phyloP scores from a whole-genome alignment of 371 early-diverging fungal species.

The Mortierella sp. region DNA sequence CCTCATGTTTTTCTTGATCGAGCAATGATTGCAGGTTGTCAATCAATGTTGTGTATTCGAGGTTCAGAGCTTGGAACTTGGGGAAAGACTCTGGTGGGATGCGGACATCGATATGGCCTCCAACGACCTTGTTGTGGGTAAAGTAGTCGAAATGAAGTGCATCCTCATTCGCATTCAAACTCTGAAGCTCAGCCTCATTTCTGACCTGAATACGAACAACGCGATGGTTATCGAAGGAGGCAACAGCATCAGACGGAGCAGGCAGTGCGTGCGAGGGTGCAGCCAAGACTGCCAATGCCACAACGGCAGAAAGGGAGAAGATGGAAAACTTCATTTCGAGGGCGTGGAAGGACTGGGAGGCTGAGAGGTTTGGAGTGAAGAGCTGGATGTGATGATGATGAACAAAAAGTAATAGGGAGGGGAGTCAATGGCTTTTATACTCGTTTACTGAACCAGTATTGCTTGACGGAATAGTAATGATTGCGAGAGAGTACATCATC shows the following conservation, averaged over 20 bases:
- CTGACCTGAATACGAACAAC: conserved; percentile 43
- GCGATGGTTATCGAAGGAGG: conserved; percentile 29
- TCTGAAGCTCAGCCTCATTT: conserved; percentile 32
- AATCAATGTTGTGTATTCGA: conserved; percentile 31
- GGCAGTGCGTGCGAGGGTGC: conserved; percentile 12
- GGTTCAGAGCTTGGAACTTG: conserved; percentile 39
- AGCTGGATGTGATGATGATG: not conserved
- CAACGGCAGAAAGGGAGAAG: conserved; percentile 33
- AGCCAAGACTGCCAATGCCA: conserved; percentile 15
- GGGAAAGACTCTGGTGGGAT: conserved; percentile 32
- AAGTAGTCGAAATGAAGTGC: conserved; percentile 42
- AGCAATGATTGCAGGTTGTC: conserved; percentile 36
- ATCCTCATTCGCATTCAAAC: conserved; percentile 33
- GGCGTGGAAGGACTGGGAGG: not conserved
- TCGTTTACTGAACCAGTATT: not conserved
- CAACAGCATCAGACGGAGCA: not conserved
- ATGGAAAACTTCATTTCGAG: conserved; percentile 27
- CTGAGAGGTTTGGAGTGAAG: not conserved
- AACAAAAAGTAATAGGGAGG: not conserved
- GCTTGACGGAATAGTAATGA: no score
- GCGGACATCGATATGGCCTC: conserved; percentile 40
- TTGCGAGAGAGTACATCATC: not conserved
- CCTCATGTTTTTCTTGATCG: conserved; percentile 27
- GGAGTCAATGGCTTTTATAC: not conserved
- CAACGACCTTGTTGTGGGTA: conserved; percentile 48